Evolutionary conservation across 2,329 filamentous ascomycete species (phyloP).

Genomic region (Alternaria gansuensis): DNA sequence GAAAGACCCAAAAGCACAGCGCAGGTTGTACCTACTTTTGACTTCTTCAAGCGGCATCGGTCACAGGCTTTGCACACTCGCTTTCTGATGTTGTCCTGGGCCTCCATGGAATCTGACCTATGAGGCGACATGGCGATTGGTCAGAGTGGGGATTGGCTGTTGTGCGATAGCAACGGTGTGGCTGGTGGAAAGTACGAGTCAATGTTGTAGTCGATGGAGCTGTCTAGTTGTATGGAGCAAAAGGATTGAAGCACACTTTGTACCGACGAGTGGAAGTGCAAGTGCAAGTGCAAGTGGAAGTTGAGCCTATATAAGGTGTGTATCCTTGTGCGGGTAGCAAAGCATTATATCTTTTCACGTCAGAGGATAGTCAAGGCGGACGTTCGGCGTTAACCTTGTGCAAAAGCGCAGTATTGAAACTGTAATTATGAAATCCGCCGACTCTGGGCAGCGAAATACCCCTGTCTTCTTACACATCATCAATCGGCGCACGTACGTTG

Average conservation of each 20-base stretch:
- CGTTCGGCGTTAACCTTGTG: constrained; percentile 47
- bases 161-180: constrained; percentile 1
- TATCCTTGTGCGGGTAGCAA: constrained; percentile 44
- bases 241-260: constrained; percentile 12
- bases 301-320: constrained; percentile 41
- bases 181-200: constrained; percentile 5
- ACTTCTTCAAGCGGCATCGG: constrained; percentile 71
- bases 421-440: constrained; percentile 44
- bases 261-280: constrained; percentile 30
- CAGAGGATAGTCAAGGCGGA: constrained; percentile 50
- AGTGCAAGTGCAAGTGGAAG: constrained; percentile 34
- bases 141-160: neutral
- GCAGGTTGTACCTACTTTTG: constrained; percentile 60
- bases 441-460: constrained; percentile 37
- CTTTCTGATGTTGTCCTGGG: constrained; percentile 63
- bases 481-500: constrained; percentile 46
- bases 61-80: constrained; percentile 73
- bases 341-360: constrained; percentile 53
- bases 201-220: constrained; percentile 17
- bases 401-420: constrained; percentile 40
- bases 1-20: constrained; percentile 8
- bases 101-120: constrained; percentile 51
- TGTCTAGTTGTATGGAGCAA: constrained; percentile 15
- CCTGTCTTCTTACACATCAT: constrained; percentile 44
- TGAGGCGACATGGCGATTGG: constrained; percentile 45